phyloP scores from a whole-genome alignment of 257 asterid species.

The Datura wrightii region DNA sequence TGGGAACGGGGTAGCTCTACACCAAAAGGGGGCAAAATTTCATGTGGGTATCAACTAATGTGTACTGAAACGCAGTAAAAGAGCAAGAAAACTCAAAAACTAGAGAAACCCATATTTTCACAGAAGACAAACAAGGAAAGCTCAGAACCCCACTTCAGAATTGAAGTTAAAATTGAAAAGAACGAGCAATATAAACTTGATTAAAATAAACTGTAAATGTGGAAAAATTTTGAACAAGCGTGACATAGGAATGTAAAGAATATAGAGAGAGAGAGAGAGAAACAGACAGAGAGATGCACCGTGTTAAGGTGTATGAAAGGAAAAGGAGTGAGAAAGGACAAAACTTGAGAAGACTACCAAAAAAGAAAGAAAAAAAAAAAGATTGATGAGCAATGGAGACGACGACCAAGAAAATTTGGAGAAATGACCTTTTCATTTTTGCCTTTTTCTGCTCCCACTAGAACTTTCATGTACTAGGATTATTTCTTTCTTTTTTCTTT shows the following conservation, averaged over 20 bases:
- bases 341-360: not conserved
- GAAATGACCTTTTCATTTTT: not conserved
- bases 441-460: not conserved
- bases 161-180: not conserved
- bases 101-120: not conserved
- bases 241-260: not conserved
- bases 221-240: not conserved
- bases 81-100: constrained; percentile 6
- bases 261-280: not conserved
- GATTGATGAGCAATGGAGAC: not conserved
- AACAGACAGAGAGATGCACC: not conserved
- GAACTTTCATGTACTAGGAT: too few species aligned
- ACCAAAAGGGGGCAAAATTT: constrained; percentile 25
- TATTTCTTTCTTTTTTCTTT: too few species aligned
- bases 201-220: not conserved
- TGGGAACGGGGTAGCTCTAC: not conserved
- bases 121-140: not conserved
- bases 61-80: not conserved
- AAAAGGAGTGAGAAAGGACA: constrained; percentile 8
- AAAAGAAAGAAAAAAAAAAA: not conserved
- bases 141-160: not conserved
- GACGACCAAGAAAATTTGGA: not conserved
- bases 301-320: constrained; percentile 36
- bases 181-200: not conserved
- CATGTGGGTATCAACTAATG: not conserved